A percentile compares a stretch with the other conserved stretches of the same genome.
Evolutionary conservation across 257 asterid genomes (phyloP).

Genomic region (Ocimum tenuiflorum): DNA sequence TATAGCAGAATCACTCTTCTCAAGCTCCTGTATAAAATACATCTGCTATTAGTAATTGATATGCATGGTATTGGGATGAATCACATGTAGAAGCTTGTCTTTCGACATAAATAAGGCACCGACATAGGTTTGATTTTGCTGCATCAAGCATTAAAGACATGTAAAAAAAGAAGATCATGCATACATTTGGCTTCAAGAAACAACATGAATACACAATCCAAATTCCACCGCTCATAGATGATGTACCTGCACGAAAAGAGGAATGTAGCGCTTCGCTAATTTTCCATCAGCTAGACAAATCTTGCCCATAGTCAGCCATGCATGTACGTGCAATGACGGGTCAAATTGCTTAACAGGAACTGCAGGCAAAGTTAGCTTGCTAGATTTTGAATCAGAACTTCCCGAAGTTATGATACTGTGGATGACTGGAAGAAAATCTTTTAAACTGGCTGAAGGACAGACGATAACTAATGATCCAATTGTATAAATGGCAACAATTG

Average conservation of each 20-base stretch:
- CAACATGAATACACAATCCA: background rate
- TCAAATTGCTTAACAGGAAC: conserved; percentile 48
- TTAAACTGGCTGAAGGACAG: conserved; percentile 63
- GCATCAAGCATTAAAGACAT: background rate
- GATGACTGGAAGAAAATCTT: conserved; percentile 50
- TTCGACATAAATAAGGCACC: background rate
- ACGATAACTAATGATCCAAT: conserved; percentile 66
- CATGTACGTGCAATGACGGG: conserved; percentile 68
- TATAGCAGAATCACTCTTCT: conserved; percentile 73
- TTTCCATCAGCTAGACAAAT: conserved; percentile 88
- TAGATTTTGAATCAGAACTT: conserved; percentile 43
- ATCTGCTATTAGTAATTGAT: background rate
- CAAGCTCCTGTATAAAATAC: conserved; percentile 62
- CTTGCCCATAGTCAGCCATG: conserved; percentile 94
- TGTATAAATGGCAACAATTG: conserved; percentile 63
- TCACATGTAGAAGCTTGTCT: background rate
- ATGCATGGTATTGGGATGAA: background rate
- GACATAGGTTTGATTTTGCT: too few species aligned
- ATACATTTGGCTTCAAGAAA: background rate
- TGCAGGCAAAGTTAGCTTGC: conserved; percentile 33
- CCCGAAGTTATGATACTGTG: conserved; percentile 74
- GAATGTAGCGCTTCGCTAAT: conserved; percentile 84
- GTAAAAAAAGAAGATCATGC: conserved; percentile 11
- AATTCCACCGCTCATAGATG: background rate
- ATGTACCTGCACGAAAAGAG: conserved; percentile 89